Percentiles rank a stretch among this genome's conserved stretches.
Evolutionary conservation across 208 protist genomes (phyloP).

Genomic region (Leishmania martiniquensis): DNA sequence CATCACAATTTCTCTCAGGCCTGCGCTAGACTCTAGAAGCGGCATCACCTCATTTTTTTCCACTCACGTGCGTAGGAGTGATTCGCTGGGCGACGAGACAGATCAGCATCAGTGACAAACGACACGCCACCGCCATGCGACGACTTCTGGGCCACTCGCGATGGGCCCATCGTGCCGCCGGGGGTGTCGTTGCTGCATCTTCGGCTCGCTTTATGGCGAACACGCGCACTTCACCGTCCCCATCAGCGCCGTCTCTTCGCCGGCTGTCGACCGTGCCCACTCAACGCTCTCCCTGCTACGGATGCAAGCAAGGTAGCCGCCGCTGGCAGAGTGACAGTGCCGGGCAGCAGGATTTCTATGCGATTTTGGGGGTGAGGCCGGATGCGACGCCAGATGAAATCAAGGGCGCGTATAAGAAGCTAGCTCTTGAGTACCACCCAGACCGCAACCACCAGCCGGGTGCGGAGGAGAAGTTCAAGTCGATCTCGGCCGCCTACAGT

Average conservation of each 20-base stretch:
- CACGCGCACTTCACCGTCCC: not conserved
- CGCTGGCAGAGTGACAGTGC: slow-evolving; percentile 20
- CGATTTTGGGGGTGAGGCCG: slow-evolving; percentile 66
- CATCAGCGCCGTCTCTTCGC: slow-evolving; percentile 6
- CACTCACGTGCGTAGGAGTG: not conserved
- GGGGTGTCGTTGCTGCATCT: not conserved
- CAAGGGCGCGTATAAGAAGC: slow-evolving; percentile 90
- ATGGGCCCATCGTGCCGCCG: not conserved
- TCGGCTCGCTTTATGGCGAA: slow-evolving; percentile 1
- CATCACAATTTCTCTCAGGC: not conserved
- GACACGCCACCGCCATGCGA: slow-evolving; percentile 10
- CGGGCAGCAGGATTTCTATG: slow-evolving; percentile 70
- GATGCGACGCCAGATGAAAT: slow-evolving; percentile 88
- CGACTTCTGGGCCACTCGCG: slow-evolving; percentile 7
- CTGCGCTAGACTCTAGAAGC: not conserved
- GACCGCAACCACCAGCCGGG: slow-evolving; percentile 85
- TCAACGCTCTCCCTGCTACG: not conserved
- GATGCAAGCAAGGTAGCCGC: not conserved
- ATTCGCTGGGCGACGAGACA: not conserved
- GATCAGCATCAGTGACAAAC: not conserved
- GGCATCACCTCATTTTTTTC: not conserved
- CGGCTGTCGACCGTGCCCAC: slow-evolving; percentile 2
- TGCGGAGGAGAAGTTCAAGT: slow-evolving; percentile 90
- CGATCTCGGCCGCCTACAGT: slow-evolving; percentile 86
- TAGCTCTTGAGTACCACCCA: slow-evolving; percentile 90